phyloP scores from a whole-genome alignment of 208 protist species.

The Angomonas desouzai region DNA sequence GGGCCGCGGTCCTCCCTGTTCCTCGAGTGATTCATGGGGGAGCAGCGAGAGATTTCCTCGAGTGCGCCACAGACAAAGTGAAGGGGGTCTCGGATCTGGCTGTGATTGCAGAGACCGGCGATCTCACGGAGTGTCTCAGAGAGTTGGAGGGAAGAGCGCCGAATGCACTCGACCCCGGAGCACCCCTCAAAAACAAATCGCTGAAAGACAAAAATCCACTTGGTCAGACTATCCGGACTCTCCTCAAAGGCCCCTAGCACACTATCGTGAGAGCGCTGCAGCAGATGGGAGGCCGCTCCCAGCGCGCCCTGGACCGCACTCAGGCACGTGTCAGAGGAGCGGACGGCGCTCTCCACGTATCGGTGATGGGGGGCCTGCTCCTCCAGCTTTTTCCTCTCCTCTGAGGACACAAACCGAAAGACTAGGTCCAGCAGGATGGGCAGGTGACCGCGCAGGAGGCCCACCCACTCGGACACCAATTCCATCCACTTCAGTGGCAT shows the following conservation, averaged over 20 bases:
- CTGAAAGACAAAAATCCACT: slow-evolving; percentile 45
- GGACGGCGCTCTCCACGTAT: not conserved
- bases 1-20: not conserved
- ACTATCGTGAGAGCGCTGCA: slow-evolving; percentile 20
- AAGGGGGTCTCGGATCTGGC: slow-evolving; percentile 38
- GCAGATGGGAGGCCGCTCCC: slow-evolving; percentile 27
- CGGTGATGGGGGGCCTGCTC: not conserved
- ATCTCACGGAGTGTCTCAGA: slow-evolving; percentile 25
- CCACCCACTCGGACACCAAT: slow-evolving; percentile 13
- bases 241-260: slow-evolving; percentile 4
- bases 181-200: slow-evolving; percentile 71
- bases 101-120: slow-evolving; percentile 28
- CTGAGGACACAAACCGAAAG: slow-evolving; percentile 9
- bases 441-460: slow-evolving; percentile 42
- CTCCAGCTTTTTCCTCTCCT: not conserved
- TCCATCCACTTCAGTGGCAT: slow-evolving; percentile 18
- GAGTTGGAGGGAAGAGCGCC: slow-evolving; percentile 18
- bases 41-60: slow-evolving; percentile 19
- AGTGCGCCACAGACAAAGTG: slow-evolving; percentile 35
- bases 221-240: not conserved
- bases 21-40: slow-evolving; percentile 8
- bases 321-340: slow-evolving; percentile 11
- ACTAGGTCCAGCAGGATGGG: slow-evolving; percentile 60
- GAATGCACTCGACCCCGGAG: slow-evolving; percentile 19
- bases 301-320: slow-evolving; percentile 37